phyloP scores from a whole-genome alignment of 176 grass and related monocot species.

The Musa schizocarpa region DNA sequence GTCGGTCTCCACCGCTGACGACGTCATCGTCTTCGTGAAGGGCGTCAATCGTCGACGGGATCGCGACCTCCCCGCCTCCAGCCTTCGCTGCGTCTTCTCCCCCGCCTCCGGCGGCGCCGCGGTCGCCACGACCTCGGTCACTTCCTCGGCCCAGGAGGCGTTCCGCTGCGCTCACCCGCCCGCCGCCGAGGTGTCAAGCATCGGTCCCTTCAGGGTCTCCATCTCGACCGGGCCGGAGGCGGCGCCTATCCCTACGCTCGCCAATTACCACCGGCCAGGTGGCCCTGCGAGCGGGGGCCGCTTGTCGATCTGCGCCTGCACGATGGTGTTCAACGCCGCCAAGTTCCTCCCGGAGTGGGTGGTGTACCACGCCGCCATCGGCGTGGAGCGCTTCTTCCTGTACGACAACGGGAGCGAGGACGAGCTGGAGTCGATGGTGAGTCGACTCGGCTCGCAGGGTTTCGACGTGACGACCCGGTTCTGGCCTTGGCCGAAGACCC shows the following conservation, averaged over 20 bases:
- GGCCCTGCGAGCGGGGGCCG: background rate
- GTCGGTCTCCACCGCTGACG: conserved; percentile 24
- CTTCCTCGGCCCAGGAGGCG: conserved; percentile 53
- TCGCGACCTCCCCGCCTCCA: conserved; percentile 23
- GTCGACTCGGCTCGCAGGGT: conserved; percentile 15
- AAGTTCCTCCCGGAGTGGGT: conserved; percentile 10
- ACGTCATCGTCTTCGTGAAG: conserved; percentile 47
- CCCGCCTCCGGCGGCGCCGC: background rate
- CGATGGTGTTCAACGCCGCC: conserved; percentile 44
- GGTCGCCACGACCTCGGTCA: conserved; percentile 8
- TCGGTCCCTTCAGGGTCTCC: conserved; percentile 11
- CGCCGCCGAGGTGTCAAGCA: conserved; percentile 1
- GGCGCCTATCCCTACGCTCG: conserved; percentile 40
- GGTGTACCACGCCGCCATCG: background rate
- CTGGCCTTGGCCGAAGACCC: conserved; percentile 75
- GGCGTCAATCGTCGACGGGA: conserved; percentile 40
- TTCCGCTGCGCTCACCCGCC: conserved; percentile 54
- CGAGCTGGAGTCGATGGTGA: conserved; percentile 23
- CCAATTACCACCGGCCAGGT: conserved; percentile 24
- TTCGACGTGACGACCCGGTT: conserved; percentile 15
- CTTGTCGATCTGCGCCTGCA: conserved; percentile 32
- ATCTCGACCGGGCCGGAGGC: conserved; percentile 15
- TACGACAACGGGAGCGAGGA: conserved; percentile 32
- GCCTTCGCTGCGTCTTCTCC: conserved; percentile 33
- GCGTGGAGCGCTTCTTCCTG: conserved; percentile 6